A percentile compares a stretch with the other conserved stretches of the same genome.
These are phyloP conservation scores for Lactarius vividus DNA, from an alignment of 768 basidiomycete genomes.

Conservation along the genomic window DNA sequence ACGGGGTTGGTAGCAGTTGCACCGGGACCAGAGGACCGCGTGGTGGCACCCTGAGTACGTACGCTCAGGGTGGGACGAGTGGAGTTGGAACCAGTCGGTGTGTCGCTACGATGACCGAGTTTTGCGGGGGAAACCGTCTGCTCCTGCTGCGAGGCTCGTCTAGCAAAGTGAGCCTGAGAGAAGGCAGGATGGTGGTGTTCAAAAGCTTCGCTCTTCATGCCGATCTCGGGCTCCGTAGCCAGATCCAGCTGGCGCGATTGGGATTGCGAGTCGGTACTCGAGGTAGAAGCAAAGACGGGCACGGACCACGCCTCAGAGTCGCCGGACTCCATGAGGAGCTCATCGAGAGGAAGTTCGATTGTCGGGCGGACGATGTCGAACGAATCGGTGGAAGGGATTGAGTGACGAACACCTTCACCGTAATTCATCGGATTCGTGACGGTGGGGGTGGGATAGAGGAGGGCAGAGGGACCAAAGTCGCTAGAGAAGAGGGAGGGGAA, in stretches of 20 bases:
- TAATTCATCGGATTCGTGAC: slow-evolving; percentile 68
- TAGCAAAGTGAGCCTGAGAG: slow-evolving; percentile 41
- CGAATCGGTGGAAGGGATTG: slow-evolving; percentile 45
- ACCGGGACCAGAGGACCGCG: slow-evolving; percentile 61
- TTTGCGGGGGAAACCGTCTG: slow-evolving; percentile 60
- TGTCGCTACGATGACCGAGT: slow-evolving; percentile 41
- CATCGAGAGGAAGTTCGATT: slow-evolving; percentile 84
- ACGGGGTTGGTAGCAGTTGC: slow-evolving; percentile 42
- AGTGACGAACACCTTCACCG: slow-evolving; percentile 62
- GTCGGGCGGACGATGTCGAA: slow-evolving; percentile 73
- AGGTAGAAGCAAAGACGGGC: slow-evolving; percentile 20
- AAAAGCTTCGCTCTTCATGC: slow-evolving; percentile 27
- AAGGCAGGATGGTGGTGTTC: slow-evolving; percentile 33
- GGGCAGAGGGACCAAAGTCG: slow-evolving; percentile 75
- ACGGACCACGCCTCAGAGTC: slow-evolving; percentile 36
- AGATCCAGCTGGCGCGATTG: slow-evolving; percentile 29
- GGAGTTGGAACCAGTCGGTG: slow-evolving; percentile 1
- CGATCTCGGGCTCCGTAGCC: slow-evolving; percentile 34
- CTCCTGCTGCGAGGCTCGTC: slow-evolving; percentile 39
- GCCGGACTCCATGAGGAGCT: slow-evolving; percentile 54
- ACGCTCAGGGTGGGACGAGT: slow-evolving; percentile 22
- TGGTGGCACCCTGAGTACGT: slow-evolving; percentile 19
- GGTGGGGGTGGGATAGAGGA: slow-evolving; percentile 68
- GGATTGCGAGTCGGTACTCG: slow-evolving; percentile 10
- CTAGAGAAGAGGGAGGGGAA: slow-evolving; percentile 73